Evolutionary conservation across 1,139 yeast species (phyloP), one percentile per base, ranked within the genome.

Genomic region (Pichia cactophila): DNA sequence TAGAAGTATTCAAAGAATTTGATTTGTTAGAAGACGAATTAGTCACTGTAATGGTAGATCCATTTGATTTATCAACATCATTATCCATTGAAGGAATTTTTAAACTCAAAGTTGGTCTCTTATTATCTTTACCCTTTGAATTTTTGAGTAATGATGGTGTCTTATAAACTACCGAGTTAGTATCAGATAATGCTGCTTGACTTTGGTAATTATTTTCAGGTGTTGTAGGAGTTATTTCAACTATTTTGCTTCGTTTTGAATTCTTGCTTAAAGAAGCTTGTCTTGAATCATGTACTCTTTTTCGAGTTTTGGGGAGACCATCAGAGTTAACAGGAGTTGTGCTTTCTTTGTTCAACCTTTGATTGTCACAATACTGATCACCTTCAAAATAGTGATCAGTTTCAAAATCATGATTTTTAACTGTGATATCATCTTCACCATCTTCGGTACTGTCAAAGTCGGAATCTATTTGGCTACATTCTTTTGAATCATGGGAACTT

Each of bases 81-180:
- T 55, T 57, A 5, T 59, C 56, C 28, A 58, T 52, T 1, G 55
- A 53, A 9, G 67, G 67, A 12, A 63, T 63, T 33, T 60, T 58
- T 33, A 63, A 53, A 46, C 64, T 60, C 39, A 63, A 52, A 2
- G 65, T 57, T 11, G 67, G 67, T 46, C 67, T 52, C 38, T 59
- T 58, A 14, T 23, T 49, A 16, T 48, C 51, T 17, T 44, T 45
- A 16, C 26, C 33, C 33, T 44, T 52, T 5, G 56, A 50, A 20
- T 46, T 38, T 42, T 50, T 47, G 28, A 23, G 37, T 9, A 43
- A 28, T 17, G 41, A 37, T 33, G 54, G 41, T 9, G 41, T 38
- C 7, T 28, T 20, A 38, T 38, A 38, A 16, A 23, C 20, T 17
- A 50, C 54, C 17, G 57, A 52, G 5, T 52, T 49, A 8, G 42